Evolutionary conservation across 345 rosid species (phyloP).

Genomic region (Anastatica hierochuntica): DNA sequence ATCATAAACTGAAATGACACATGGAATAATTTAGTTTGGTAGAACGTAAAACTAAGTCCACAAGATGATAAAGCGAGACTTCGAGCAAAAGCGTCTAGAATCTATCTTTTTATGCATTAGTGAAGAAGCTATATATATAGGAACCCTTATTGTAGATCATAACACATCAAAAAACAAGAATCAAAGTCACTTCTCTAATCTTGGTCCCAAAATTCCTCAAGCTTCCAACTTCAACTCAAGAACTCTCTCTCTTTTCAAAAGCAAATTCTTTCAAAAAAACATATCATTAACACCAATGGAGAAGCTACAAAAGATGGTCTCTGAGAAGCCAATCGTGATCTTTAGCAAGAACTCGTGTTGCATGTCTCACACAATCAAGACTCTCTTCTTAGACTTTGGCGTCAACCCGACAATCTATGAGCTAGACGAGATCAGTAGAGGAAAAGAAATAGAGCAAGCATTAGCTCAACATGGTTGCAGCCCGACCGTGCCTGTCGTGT

Average conservation of each 20-base stretch:
- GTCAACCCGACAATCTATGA: constrained; percentile 57
- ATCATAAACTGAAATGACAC: no score
- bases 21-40: no score
- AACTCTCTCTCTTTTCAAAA: neutral
- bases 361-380: constrained; percentile 65
- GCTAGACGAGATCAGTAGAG: constrained; percentile 49
- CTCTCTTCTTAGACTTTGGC: constrained; percentile 54
- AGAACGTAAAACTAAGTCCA: no score
- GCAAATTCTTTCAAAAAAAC: neutral
- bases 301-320: constrained; percentile 34
- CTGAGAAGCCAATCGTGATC: constrained; percentile 71
- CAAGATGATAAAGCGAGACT: no score
- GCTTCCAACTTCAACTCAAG: neutral
- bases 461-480: constrained; percentile 52
- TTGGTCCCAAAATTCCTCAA: no score
- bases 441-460: constrained; percentile 62
- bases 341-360: constrained; percentile 65
- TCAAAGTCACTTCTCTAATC: no score
- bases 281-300: constrained; percentile 37
- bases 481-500: constrained; percentile 53
- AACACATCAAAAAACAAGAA: no score
- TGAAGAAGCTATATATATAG: no score
- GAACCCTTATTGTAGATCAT: no score
- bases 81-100: no score
- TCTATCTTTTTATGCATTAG: no score